These are phyloP conservation scores for Canavalia ensiformis DNA, from an alignment of 306 rosid species.

Conservation along the genomic window DNA sequence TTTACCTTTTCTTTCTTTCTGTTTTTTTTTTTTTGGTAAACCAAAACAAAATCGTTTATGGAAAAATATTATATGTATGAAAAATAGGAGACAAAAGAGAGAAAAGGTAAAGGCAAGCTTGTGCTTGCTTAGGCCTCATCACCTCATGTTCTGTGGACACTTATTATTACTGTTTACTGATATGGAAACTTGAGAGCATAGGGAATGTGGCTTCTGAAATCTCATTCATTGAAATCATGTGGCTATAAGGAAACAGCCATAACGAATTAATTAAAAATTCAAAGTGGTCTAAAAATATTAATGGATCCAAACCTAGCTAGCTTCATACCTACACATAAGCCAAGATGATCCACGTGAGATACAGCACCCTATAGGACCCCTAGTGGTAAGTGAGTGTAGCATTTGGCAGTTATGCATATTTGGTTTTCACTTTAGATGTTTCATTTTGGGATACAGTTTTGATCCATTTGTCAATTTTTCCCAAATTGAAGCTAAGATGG, in stretches of 20 bases:
- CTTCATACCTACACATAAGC: neutral
- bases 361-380: neutral
- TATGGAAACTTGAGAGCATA: slow-evolving; percentile 25
- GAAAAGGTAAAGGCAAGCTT: neutral
- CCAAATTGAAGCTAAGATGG: neutral
- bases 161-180: slow-evolving; percentile 43
- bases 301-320: slow-evolving; percentile 8
- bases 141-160: neutral
- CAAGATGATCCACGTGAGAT: neutral
- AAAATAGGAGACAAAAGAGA: neutral
- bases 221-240: slow-evolving; percentile 25
- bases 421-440: neutral
- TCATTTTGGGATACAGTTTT: neutral
- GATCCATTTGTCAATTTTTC: too few species aligned
- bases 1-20: too few species aligned
- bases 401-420: slow-evolving; percentile 17
- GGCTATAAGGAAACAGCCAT: slow-evolving; percentile 47
- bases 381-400: neutral
- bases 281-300: neutral
- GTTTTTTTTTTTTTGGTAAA: too few species aligned
- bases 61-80: neutral
- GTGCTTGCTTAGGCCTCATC: neutral
- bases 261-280: slow-evolving; percentile 37
- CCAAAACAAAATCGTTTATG: too few species aligned
- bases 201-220: slow-evolving; percentile 23